phyloP scores from a whole-genome alignment of 2,329 filamentous ascomycete species.

The Penicillium sp. region DNA sequence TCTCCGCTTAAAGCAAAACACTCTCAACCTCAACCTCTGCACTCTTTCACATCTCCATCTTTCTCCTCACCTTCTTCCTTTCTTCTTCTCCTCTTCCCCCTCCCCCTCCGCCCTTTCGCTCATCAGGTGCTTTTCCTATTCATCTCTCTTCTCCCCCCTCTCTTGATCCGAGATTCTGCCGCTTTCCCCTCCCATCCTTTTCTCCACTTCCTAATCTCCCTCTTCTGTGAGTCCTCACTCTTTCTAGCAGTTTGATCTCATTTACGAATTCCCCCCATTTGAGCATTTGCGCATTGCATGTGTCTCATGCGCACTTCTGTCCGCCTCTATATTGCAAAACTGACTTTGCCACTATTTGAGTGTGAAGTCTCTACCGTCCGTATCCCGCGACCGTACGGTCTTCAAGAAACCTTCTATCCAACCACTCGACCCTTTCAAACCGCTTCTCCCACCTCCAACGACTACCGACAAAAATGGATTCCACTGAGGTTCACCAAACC shows the following conservation, averaged over 20 bases:
- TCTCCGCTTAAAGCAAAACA: constrained; percentile 25
- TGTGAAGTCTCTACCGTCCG: constrained; percentile 10
- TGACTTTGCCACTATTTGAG: constrained; percentile 2
- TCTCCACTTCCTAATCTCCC: constrained; percentile 25
- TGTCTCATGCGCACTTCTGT: constrained; percentile 3
- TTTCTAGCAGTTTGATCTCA: constrained; percentile 3
- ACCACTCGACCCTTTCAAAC: constrained; percentile 15
- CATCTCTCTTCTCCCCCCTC: constrained; percentile 15
- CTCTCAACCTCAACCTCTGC: constrained; percentile 12
- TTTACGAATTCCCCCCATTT: not conserved
- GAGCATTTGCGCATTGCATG: not conserved
- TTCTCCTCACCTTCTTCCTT: constrained; percentile 10
- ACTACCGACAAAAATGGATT: constrained; percentile 54
- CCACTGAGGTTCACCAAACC: constrained; percentile 55
- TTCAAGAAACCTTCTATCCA: constrained; percentile 4
- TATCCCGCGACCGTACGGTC: constrained; percentile 6
- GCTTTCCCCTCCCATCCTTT: constrained; percentile 21
- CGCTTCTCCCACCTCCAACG: constrained; percentile 21
- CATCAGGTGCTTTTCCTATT: not conserved
- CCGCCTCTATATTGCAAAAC: constrained; percentile 1
- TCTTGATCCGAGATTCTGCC: constrained; percentile 16
- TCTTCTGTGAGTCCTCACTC: constrained; percentile 20
- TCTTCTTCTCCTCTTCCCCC: constrained; percentile 20
- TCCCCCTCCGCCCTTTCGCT: constrained; percentile 14
- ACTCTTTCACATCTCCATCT: constrained; percentile 10